Conservation (phyloP, 2,329 filamentous ascomycete genomes). For the Karstenula rhodostoma region DNA sequence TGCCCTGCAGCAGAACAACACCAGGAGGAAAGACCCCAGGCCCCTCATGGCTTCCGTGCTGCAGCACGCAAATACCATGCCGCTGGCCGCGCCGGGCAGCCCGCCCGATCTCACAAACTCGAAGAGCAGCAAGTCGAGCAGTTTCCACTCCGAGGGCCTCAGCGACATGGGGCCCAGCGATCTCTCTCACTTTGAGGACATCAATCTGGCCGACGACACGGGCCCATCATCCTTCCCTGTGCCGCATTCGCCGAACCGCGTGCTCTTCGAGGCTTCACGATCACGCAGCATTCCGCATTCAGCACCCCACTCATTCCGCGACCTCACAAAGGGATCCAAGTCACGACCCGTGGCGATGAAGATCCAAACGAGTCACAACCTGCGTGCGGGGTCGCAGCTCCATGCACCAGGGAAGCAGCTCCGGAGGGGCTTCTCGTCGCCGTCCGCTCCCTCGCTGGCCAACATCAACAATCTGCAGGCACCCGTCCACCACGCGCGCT, state of each 20-base stretch:
- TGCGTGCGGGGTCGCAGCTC: conserved; percentile 47
- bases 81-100: conserved; percentile 66
- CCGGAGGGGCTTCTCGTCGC: conserved; percentile 53
- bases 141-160: conserved; percentile 79
- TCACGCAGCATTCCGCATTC: conserved; percentile 26
- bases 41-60: conserved; percentile 49
- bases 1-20: conserved; percentile 22
- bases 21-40: conserved; percentile 36
- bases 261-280: conserved; percentile 41
- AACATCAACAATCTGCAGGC: conserved; percentile 40
- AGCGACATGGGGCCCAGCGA: conserved; percentile 72
- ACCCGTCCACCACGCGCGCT: conserved; percentile 44
- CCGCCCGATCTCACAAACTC: conserved; percentile 82
- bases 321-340: conserved; percentile 48
- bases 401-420: conserved; percentile 49
- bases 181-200: conserved; percentile 89
- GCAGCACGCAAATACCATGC: conserved; percentile 35
- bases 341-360: conserved; percentile 52
- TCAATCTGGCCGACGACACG: conserved; percentile 74
- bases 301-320: conserved; percentile 43
- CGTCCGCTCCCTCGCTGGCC: conserved; percentile 45
- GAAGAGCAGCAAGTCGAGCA: conserved; percentile 91
- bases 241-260: conserved; percentile 35
- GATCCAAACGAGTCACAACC: conserved; percentile 47
- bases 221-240: conserved; percentile 57